Conservation (phyloP, 768 basidiomycete species). For the Lentinula guzmanii region DNA sequence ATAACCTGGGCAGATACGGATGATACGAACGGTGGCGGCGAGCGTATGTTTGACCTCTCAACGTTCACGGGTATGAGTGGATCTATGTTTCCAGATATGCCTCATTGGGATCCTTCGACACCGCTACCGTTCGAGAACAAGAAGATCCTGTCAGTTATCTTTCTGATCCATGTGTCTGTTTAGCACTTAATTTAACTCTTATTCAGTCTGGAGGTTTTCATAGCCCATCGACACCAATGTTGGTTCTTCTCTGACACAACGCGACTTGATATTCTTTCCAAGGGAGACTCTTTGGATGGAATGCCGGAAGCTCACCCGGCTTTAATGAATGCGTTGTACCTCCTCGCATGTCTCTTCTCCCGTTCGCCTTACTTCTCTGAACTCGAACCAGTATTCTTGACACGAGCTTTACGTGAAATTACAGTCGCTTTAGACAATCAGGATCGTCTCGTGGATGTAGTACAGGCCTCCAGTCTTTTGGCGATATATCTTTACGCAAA, state of each 20-base stretch:
- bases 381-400: conserved; percentile 43
- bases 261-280: conserved; percentile 33
- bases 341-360: conserved; percentile 53
- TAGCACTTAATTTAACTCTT: background rate
- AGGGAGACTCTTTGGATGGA: conserved; percentile 15
- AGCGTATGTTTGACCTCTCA: conserved; percentile 13
- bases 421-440: conserved; percentile 46
- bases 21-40: background rate
- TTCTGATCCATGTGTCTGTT: background rate
- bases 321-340: conserved; percentile 55
- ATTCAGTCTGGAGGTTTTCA: conserved; percentile 46
- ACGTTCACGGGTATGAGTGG: conserved; percentile 12
- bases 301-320: conserved; percentile 44
- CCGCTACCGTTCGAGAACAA: conserved; percentile 28
- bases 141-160: conserved; percentile 28
- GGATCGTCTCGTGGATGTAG: conserved; percentile 50
- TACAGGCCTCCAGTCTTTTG: conserved; percentile 56
- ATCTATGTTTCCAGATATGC: conserved; percentile 15
- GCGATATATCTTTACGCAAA: conserved; percentile 57
- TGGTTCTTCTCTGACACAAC: conserved; percentile 47
- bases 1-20: background rate
- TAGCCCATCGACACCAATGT: conserved; percentile 53
- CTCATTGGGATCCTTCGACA: conserved; percentile 19
- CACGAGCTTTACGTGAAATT: conserved; percentile 43
- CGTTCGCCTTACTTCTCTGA: conserved; percentile 30